Base-by-base conservation (phyloP, 805 yeast species). In the Saccharomycopsis sp. region DNA sequence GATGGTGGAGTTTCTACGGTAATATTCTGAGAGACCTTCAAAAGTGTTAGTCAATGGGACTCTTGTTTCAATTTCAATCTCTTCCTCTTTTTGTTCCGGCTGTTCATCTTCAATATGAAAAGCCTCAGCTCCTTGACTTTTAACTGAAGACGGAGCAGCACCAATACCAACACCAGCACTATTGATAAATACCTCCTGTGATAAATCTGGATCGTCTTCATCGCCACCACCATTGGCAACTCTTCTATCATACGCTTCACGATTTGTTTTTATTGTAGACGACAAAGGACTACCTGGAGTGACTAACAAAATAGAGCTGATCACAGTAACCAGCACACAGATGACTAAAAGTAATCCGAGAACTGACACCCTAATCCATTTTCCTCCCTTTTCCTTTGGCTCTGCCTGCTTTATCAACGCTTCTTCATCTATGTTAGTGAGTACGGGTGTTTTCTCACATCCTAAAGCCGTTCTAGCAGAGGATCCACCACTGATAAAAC, bases 1-100 rank as follows among this genome's bases (percentile, higher is more conserved):
- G 0, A 80, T 65, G 56, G 76, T 78, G 1, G 58, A 51, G 55
- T 75, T 78, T 0, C 64, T 61, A 25, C 67, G 68, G 56, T 71
- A 78, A 20, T 63, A 63, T 1, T 66, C 58, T 44, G 70, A 74
- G 22, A 79, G 65, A 3, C 74, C 72, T 1, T 63, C 55, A 61
- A 72, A 71, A 1, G 58, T 51, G 52, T 71, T 70, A 14, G 20
- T 17, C 50, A 19, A 20, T 8, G 23, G 12, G 38, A 12, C 12
- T 29, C 12, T 12, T 29, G 9, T 12, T 29, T 29, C 38, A 7
- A 7, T 12, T 29, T 29, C 38, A 29, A 29, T 5, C 38, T 29
- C 38, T 29, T 29, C 38, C 12, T 29, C 38, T 29, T 29, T 12
- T 29, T 29, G 9, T 5, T 29, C 38, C 9, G 5, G 38, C 38